phyloP scores from a whole-genome alignment of 352 stramenopile species.

The Phytophthora melonis region DNA sequence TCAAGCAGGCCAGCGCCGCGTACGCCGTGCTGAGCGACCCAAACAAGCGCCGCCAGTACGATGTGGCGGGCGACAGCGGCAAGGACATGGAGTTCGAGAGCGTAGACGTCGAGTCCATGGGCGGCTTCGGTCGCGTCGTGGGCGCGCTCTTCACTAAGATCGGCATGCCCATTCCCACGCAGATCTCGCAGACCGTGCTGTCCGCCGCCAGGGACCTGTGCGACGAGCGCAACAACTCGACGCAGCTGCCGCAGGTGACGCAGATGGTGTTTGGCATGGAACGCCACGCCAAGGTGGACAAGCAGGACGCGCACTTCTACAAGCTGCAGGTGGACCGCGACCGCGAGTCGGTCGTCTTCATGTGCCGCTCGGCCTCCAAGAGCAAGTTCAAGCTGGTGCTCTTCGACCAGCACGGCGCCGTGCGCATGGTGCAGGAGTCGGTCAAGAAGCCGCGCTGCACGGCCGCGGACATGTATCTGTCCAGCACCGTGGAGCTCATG shows the following conservation, averaged over 20 bases:
- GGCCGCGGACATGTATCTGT: constrained; percentile 90
- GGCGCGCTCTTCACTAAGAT: constrained; percentile 91
- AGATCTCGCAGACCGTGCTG: constrained; percentile 88
- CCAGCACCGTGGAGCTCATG: constrained; percentile 88
- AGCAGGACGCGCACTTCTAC: constrained; percentile 92
- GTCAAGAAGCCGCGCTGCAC: constrained; percentile 82
- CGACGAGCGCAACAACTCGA: constrained; percentile 78
- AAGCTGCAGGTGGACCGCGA: constrained; percentile 78
- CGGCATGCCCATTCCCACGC: constrained; percentile 88
- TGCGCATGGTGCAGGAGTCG: constrained; percentile 88
- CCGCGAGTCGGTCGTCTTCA: constrained; percentile 81
- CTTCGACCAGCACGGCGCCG: constrained; percentile 80
- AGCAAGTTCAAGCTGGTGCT: constrained; percentile 92
- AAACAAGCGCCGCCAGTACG: constrained; percentile 90
- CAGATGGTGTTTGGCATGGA: constrained; percentile 80
- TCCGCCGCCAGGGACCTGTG: constrained; percentile 81
- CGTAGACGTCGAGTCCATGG: constrained; percentile 88
- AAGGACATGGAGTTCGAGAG: constrained; percentile 86
- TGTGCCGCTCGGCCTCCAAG: constrained; percentile 83
- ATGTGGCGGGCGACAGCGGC: constrained; percentile 74
- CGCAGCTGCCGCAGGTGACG: constrained; percentile 61
- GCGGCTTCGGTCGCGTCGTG: constrained; percentile 82
- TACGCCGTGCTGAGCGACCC: constrained; percentile 89
- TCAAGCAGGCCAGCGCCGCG: constrained; percentile 87
- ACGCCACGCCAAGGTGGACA: constrained; percentile 80